These are phyloP conservation scores for Cryptosporidium sp. DNA, from an alignment of 169 alveolate species.

Conservation along the genomic window DNA sequence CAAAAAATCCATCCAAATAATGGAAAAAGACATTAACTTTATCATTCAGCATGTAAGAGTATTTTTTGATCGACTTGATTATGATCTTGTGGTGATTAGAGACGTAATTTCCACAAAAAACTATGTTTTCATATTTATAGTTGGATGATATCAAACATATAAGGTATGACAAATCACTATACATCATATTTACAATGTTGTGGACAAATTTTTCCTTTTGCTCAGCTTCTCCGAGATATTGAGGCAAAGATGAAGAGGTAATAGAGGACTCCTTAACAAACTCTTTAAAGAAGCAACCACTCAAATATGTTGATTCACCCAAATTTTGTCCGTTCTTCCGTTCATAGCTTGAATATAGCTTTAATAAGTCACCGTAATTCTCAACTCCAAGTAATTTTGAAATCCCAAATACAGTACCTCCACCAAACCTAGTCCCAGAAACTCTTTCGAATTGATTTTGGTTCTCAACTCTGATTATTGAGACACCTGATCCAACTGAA, in stretches of 20 bases:
- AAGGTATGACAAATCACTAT: slow-evolving; percentile 34
- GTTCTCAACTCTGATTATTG: slow-evolving; percentile 42
- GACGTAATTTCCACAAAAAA: slow-evolving; percentile 57
- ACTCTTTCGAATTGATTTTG: slow-evolving; percentile 65
- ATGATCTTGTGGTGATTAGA: slow-evolving; percentile 35
- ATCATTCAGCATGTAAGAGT: slow-evolving; percentile 33
- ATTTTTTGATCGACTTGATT: slow-evolving; percentile 13
- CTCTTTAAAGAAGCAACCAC: slow-evolving; percentile 11
- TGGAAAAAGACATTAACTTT: slow-evolving; percentile 50
- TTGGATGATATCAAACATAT: slow-evolving; percentile 22
- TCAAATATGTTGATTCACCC: not conserved
- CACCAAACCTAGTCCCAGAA: slow-evolving; percentile 71
- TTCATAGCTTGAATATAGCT: slow-evolving; percentile 14
- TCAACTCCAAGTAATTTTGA: slow-evolving; percentile 31
- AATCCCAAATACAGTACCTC: slow-evolving; percentile 68
- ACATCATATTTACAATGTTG: slow-evolving; percentile 48
- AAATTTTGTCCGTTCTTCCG: not conserved
- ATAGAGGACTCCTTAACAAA: not conserved
- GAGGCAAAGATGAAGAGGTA: not conserved
- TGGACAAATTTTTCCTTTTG: slow-evolving; percentile 16
- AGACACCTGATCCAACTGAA: slow-evolving; percentile 69
- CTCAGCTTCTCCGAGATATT: slow-evolving; percentile 10
- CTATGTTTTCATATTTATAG: slow-evolving; percentile 29
- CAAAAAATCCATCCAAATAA: slow-evolving; percentile 69
- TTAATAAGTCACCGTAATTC: slow-evolving; percentile 28